A percentile compares a stretch with the other conserved stretches of the same genome.
Evolutionary conservation across 345 rosid genomes (phyloP).

Genomic region (Raphanus sativus): DNA sequence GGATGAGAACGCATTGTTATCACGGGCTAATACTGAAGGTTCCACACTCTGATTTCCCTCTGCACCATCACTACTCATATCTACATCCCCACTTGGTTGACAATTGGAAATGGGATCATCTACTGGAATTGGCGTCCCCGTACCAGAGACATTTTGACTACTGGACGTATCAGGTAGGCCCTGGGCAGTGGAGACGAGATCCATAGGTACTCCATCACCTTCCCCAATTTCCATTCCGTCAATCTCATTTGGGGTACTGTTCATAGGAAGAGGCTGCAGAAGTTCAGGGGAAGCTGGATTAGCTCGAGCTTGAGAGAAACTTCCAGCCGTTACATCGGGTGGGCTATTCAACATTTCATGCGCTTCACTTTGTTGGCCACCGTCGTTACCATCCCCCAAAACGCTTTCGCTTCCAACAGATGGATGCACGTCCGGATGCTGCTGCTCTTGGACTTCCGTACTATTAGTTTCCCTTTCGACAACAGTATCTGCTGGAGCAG

Average conservation of each 20-base stretch:
- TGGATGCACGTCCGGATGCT: conserved; percentile 46
- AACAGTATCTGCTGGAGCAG: conserved; percentile 46
- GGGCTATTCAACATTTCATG: conserved; percentile 48
- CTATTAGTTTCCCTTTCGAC: conserved; percentile 63
- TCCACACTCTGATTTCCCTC: conserved; percentile 58
- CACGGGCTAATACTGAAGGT: conserved; percentile 45
- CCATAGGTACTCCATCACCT: conserved; percentile 46
- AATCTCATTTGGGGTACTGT: conserved; percentile 52
- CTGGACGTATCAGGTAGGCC: conserved; percentile 44
- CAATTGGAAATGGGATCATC: conserved; percentile 37
- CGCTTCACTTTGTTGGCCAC: conserved; percentile 54
- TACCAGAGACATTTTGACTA: conserved; percentile 41
- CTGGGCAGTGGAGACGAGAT: conserved; percentile 48
- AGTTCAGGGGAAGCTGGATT: conserved; percentile 42
- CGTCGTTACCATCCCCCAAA: conserved; percentile 35
- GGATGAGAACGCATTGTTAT: conserved; percentile 46
- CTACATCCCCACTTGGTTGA: conserved; percentile 62
- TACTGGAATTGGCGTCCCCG: conserved; percentile 40
- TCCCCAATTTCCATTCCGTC: conserved; percentile 77
- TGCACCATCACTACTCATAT: conserved; percentile 65
- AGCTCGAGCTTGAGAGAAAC: conserved; percentile 33
- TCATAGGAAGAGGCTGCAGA: conserved; percentile 56
- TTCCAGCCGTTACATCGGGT: conserved; percentile 45
- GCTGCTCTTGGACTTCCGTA: conserved; percentile 49
- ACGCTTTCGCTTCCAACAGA: conserved; percentile 45